A percentile compares a stretch with the other conserved stretches of the same genome.
Evolutionary conservation across 345 rosid species (phyloP).

Genomic region (Salix suchowensis): DNA sequence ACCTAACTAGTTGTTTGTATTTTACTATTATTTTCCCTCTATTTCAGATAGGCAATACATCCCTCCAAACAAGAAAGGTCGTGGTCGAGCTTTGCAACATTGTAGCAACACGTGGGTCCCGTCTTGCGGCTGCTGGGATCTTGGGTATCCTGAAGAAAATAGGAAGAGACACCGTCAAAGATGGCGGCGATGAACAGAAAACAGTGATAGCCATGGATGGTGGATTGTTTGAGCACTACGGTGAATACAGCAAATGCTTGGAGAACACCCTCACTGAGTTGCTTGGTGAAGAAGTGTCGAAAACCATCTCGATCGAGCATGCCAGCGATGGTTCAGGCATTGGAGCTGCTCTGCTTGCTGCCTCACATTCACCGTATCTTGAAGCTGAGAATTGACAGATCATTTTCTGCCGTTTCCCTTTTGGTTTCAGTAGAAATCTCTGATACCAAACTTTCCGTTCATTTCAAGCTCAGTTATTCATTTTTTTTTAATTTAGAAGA

Average conservation of each 20-base stretch:
- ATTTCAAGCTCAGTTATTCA: background rate
- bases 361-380: constrained; percentile 60
- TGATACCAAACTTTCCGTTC: background rate
- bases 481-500: constrained; percentile 5
- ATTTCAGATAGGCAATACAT: constrained; percentile 47
- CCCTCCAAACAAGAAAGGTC: constrained; percentile 55
- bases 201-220: constrained; percentile 78
- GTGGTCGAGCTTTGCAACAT: constrained; percentile 67
- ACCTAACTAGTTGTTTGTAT: background rate
- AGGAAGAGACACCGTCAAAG: constrained; percentile 55
- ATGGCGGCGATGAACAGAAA: constrained; percentile 51
- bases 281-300: constrained; percentile 55
- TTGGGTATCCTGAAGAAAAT: constrained; percentile 67
- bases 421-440: background rate
- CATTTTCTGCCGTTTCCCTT: background rate
- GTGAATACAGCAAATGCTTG: constrained; percentile 51
- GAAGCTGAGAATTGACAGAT: background rate
- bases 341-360: constrained; percentile 77
- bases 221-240: constrained; percentile 70
- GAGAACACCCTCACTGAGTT: constrained; percentile 57
- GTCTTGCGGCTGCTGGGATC: constrained; percentile 75
- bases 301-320: constrained; percentile 39
- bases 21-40: background rate
- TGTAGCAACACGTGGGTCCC: constrained; percentile 63
- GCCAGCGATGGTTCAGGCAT: constrained; percentile 77